Conservation (phyloP, 371 early-diverging fungal genomes). For the Mortierella sp. region DNA sequence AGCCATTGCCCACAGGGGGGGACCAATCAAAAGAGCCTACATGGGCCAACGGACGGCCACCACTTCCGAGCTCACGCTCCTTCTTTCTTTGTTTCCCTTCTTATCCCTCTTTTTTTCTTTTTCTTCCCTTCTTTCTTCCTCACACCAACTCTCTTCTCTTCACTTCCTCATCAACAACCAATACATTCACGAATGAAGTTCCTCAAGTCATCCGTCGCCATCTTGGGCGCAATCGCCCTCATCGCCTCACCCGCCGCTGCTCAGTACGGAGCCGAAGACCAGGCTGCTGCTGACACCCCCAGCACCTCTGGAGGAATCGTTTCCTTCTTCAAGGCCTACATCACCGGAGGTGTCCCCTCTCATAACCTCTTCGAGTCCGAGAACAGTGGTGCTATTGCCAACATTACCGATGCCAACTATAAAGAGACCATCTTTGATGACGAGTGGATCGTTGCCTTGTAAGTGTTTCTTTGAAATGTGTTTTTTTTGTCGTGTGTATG, state of each 20-base stretch:
- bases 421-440: slow-evolving; percentile 36
- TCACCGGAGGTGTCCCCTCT: slow-evolving; percentile 17
- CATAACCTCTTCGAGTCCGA: slow-evolving; percentile 24
- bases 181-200: slow-evolving; percentile 37
- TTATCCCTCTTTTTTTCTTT: neutral
- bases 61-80: neutral
- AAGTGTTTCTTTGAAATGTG: slow-evolving; percentile 17
- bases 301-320: neutral
- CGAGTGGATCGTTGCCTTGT: slow-evolving; percentile 55
- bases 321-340: slow-evolving; percentile 26
- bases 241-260: slow-evolving; percentile 31
- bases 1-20: neutral
- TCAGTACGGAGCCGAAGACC: slow-evolving; percentile 33
- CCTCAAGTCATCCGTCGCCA: slow-evolving; percentile 39
- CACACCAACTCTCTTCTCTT: neutral
- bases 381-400: slow-evolving; percentile 20
- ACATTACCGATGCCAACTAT: slow-evolving; percentile 51
- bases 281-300: neutral
- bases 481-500: neutral
- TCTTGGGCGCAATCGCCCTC: slow-evolving; percentile 43
- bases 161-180: neutral
- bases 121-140: neutral
- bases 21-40: slow-evolving; percentile 13
- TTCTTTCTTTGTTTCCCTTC: neutral
- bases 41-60: slow-evolving; percentile 32